Conservation (phyloP, 2,329 filamentous ascomycete genomes). For the Falciphora oryzae region DNA sequence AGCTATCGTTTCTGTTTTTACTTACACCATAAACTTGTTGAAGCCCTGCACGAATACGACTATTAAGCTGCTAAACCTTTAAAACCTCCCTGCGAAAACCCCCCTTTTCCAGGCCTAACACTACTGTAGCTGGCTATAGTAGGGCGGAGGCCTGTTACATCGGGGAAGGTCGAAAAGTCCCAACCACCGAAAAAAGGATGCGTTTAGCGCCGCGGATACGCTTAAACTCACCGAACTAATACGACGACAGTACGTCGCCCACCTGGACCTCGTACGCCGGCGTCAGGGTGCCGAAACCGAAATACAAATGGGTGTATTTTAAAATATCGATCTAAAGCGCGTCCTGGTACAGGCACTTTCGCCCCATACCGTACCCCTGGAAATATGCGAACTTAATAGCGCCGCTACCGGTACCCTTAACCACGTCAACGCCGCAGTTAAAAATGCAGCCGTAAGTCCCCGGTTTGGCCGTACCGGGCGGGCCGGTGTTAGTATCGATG, state of each 20-base stretch:
- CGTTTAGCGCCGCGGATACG: conserved; percentile 20
- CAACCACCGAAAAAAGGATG: conserved; percentile 42
- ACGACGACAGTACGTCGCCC: conserved; percentile 11
- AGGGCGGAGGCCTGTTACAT: no score
- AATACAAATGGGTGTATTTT: conserved; percentile 26
- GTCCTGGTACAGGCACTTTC: conserved; percentile 24
- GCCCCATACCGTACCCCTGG: conserved; percentile 24
- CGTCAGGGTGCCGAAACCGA: conserved; percentile 24
- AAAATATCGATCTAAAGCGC: conserved; percentile 24
- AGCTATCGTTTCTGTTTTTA: no score
- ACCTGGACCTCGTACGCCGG: conserved; percentile 18
- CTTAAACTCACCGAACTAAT: conserved; percentile 28
- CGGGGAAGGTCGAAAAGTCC: conserved; percentile 35
- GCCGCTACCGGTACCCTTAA: conserved; percentile 12
- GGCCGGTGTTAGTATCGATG: conserved; percentile 23
- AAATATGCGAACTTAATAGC: conserved; percentile 27
- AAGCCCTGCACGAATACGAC: no score
- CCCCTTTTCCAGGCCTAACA: no score
- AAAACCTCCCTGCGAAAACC: no score
- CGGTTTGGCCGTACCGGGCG: conserved; percentile 29
- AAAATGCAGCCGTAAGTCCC: conserved; percentile 32
- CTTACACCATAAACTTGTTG: no score
- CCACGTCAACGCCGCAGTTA: conserved; percentile 33
- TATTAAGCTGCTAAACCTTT: no score
- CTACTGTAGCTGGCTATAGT: no score